A percentile compares a stretch with the other conserved stretches of the same genome.
phyloP scores from a whole-genome alignment of 2,329 filamentous ascomycete species.

The Cadophora malorum region DNA sequence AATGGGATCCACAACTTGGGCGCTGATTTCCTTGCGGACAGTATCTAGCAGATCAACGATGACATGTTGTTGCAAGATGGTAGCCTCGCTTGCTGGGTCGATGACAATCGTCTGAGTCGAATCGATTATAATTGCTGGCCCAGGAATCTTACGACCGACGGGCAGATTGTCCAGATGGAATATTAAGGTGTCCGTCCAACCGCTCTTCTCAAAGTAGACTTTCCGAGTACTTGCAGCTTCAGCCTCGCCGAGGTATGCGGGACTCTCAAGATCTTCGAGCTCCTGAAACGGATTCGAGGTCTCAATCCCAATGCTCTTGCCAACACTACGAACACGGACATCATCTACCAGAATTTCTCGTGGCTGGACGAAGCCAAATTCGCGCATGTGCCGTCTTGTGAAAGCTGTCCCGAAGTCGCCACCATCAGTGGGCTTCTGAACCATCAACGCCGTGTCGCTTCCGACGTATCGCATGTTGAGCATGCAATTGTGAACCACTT shows the following conservation, averaged over 20 bases:
- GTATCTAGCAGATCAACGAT: constrained; percentile 67
- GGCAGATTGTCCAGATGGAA: constrained; percentile 78
- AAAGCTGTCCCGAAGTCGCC: constrained; percentile 75
- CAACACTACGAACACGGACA: constrained; percentile 83
- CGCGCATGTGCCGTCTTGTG: constrained; percentile 81
- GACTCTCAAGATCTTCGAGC: constrained; percentile 11
- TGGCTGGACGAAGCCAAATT: constrained; percentile 85
- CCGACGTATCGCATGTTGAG: constrained; percentile 90
- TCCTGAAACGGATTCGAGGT: constrained; percentile 20
- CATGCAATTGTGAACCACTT: constrained; percentile 87
- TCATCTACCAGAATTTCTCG: constrained; percentile 88
- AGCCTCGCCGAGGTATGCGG: neutral
- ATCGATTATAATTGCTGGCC: constrained; percentile 86
- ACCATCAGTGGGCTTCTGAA: constrained; percentile 73
- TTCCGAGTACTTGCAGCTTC: constrained; percentile 11
- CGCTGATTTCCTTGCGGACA: constrained; percentile 45
- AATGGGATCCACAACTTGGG: constrained; percentile 70
- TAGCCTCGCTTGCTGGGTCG: constrained; percentile 75
- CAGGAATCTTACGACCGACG: constrained; percentile 73
- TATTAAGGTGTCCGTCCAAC: constrained; percentile 68
- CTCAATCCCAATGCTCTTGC: constrained; percentile 54
- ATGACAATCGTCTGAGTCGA: constrained; percentile 91
- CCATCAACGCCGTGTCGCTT: constrained; percentile 88
- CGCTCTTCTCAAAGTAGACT: constrained; percentile 40
- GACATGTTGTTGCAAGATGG: constrained; percentile 75